Evolutionary conservation across 805 yeast genomes (phyloP).

Genomic region (Kazachstania taianensis): DNA sequence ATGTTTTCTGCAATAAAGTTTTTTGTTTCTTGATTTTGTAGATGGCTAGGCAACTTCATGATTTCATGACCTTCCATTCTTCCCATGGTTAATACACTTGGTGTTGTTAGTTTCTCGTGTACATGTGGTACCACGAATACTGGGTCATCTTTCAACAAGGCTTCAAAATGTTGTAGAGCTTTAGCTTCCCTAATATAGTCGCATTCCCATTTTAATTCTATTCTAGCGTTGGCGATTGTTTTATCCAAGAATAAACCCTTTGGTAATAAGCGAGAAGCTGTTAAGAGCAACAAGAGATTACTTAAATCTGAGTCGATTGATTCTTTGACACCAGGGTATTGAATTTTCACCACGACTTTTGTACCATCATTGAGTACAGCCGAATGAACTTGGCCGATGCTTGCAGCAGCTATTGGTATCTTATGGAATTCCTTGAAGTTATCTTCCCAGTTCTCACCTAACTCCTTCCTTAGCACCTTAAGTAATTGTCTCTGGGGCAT

Average conservation of each 20-base stretch:
- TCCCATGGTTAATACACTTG: conserved; percentile 83
- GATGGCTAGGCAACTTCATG: conserved; percentile 57
- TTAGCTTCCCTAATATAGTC: conserved; percentile 87
- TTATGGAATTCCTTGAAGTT: conserved; percentile 70
- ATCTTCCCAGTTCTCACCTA: conserved; percentile 70
- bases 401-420: conserved; percentile 92
- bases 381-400: conserved; percentile 91
- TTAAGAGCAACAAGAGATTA: conserved; percentile 66
- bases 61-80: conserved; percentile 76
- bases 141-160: conserved; percentile 47
- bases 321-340: conserved; percentile 92
- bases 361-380: conserved; percentile 61
- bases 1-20: conserved; percentile 78
- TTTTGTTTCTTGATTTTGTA: conserved; percentile 46
- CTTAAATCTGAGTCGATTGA: conserved; percentile 91
- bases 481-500: conserved; percentile 92
- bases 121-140: conserved; percentile 77
- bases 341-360: conserved; percentile 87
- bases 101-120: conserved; percentile 64
- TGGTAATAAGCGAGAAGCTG: conserved; percentile 82
- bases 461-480: conserved; percentile 55
- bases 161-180: conserved; percentile 57
- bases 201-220: conserved; percentile 94
- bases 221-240: conserved; percentile 86
- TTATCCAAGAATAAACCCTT: conserved; percentile 86